Evolutionary conservation across 495 filamentous ascomycete genomes (phyloP), one percentile per base, ranked within the genome.

Genomic region (Xylaria acuta): DNA sequence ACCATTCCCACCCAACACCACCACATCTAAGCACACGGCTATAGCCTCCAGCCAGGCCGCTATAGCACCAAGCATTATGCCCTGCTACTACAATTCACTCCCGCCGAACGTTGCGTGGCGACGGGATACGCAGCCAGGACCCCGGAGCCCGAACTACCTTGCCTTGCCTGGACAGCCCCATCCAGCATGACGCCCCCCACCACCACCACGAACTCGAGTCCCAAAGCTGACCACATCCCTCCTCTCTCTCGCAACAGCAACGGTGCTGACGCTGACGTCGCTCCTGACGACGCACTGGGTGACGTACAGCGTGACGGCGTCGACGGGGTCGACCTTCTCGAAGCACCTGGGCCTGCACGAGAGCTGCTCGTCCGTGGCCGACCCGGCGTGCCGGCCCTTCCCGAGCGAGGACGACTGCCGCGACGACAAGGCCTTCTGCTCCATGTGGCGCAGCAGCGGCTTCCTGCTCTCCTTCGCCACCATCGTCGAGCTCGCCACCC

Each of bases 381-480:
- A 74, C 25, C 72, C 77, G 12, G 38, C 65, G 5, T 90, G 86
- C 72, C 65, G 76, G 8, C 80, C 77, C 79, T 88, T 92, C 87
- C 82, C 86, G 85, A 82, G 86, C 71, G 85, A 88, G 60, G 92
- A 93, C 81, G 94, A 91, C 82, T 86, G 89, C 73, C 90, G 88
- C 75, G 84, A 85, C 60, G 88, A 93, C 76, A 87, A 90, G 38
- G 89, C 90, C 80, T 97, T 98, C 85, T 97, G 95, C 82, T 91
- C 89, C 72, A 92, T 97, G 88, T 98, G 95, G 95, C 88, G 93
- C 41, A 91, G 90, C 53, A 89, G 93, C 68, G 94, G 92, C 12
- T 97, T 97, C 79, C 82, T 97, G 66, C 93, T 97, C 89, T 91
- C 88, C 66, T 92, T 97, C 73, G 88, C 92, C 32, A 86, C 93